Evolutionary conservation across 225 moss, liverwort and hornwort species (phyloP), one percentile per base, ranked within the genome.

Genomic region (Bryoerythrophyllum caledonicum): DNA sequence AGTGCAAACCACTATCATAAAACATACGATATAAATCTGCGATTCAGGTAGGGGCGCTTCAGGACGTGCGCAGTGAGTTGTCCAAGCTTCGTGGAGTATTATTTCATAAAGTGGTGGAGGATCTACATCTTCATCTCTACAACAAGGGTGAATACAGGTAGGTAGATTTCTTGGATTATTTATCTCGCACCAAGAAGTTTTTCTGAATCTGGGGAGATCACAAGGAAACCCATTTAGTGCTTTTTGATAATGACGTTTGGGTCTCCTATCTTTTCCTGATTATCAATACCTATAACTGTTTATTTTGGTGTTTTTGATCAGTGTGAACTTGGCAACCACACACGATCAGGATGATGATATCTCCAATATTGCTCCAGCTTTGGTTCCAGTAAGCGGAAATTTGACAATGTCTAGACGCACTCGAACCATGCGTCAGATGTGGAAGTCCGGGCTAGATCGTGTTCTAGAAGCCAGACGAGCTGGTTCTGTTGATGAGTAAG

Each of bases 71-170:
- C 76, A 91, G 90, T 73, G 97, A 99, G 82, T 81, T 99, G 74
- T 90, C 94, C 73, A 99, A 99, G 77, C 92, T 99, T 78, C 91
- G 94, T 60, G 88, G 90, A 75, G 86, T 90, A 68, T 85, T 99
- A 30, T 99, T 99, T 68, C 92, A 90, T 71, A 99, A 94, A 86
- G 94, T 93, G 65, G 91, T 93, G 82, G 94, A 97, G 79, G 97
- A 97, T 63, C 81, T 97, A 69, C 97, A 99, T 78, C 89, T 94
- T 85, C 97, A 99, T 81, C 89, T 99, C 53, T 99, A 99, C 84
- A 93, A 94, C 78, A 99, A 89, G 82, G 97, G 97, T 77, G 97
- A 94, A 89, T 94, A 99, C 76, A 99, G 97, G 97, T 97, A 44
- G 65, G 72, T 53, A 57, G 4, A 30, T 59, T 54, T 81, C 70